Evolutionary conservation across 2,329 filamentous ascomycete genomes (phyloP), one percentile per base, ranked within the genome.

Genomic region (Colletotrichum graminicola): DNA sequence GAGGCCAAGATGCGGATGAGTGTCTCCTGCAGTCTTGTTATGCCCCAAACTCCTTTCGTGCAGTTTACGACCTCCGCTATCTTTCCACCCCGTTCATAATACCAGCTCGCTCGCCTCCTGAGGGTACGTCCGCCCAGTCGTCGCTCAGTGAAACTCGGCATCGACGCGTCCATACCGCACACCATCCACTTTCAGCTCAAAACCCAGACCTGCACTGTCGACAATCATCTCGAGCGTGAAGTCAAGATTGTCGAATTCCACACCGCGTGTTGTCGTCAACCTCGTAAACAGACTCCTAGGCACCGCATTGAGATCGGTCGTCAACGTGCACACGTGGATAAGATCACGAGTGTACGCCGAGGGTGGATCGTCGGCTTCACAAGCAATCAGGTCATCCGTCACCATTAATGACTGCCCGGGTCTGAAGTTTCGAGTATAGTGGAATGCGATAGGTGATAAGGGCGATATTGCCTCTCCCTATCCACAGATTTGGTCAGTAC

Each of bases 161-260:
- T 93, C 90, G 1, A 95, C 93, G 71, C 90, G 86, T 11, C 93
- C 93, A 80, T 95, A 95, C 73, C 92, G 85, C 21, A 93, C 89
- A 0, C 92, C 92, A 77, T 94, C 92, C 16, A 95, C 92, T 81
- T 93, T 92, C 64, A 95, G 81, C 81, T 95, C 92, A 79, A 95
- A 95, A 2, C 91, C 89, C 69, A 95, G 76, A 1, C 92, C 91
- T 0, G 93, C 93, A 76, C 91, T 93, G 77, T 94, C 91, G 54
- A 95, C 92, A 75, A 91, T 91, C 92, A 95, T 94, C 82, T 94
- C 92, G 7, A 95, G 87, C 14, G 92, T 93, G 72, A 95, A 95
- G 77, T 95, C 92, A 39, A 95, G 83, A 74, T 94, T 94, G 75
- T 94, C 91, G 80, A 95, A 95, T 80, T 94, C 93, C 6, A 94